Percentiles rank a stretch among this genome's conserved stretches.
Conservation (phyloP, 2,329 filamentous ascomycete species). For the Colletotrichum orbiculare region DNA sequence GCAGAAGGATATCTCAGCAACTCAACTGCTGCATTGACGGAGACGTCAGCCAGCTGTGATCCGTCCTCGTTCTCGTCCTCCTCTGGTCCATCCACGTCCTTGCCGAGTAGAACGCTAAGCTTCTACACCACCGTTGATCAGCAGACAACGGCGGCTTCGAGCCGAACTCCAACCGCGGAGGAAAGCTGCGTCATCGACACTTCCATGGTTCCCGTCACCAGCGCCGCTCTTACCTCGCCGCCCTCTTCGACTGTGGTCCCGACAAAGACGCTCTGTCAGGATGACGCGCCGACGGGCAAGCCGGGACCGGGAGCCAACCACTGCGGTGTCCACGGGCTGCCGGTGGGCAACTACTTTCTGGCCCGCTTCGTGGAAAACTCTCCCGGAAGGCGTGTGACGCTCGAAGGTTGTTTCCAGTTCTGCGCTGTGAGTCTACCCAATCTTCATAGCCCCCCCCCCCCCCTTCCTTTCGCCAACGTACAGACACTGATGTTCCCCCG, state of each 20-base stretch:
- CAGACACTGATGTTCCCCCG: background rate
- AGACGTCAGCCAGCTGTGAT: too few species aligned
- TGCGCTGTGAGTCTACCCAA: slow-evolving; percentile 46
- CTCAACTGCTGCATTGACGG: too few species aligned
- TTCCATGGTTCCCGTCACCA: slow-evolving; percentile 45
- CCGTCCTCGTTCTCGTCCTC: too few species aligned
- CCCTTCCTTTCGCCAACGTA: background rate
- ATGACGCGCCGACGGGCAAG: slow-evolving; percentile 43
- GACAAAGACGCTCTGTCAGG: slow-evolving; percentile 47
- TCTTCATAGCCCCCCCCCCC: background rate
- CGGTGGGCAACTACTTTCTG: slow-evolving; percentile 50
- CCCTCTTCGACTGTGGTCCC: slow-evolving; percentile 41
- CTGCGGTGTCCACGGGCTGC: slow-evolving; percentile 52
- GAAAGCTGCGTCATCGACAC: slow-evolving; percentile 47
- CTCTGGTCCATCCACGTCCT: background rate
- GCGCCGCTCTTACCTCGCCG: slow-evolving; percentile 41
- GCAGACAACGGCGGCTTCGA: slow-evolving; percentile 26
- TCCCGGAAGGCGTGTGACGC: slow-evolving; percentile 46
- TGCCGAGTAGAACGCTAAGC: background rate
- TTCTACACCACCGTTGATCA: slow-evolving; percentile 18
- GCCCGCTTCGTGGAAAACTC: slow-evolving; percentile 52
- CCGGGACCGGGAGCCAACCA: slow-evolving; percentile 45
- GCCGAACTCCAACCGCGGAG: background rate
- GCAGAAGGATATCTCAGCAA: too few species aligned
- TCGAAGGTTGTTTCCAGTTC: slow-evolving; percentile 55